A percentile compares a stretch with the other conserved stretches of the same genome.
These are phyloP conservation scores for Paramecium caudatum DNA, from an alignment of 73 alveolate genomes.

Conservation along the genomic window DNA sequence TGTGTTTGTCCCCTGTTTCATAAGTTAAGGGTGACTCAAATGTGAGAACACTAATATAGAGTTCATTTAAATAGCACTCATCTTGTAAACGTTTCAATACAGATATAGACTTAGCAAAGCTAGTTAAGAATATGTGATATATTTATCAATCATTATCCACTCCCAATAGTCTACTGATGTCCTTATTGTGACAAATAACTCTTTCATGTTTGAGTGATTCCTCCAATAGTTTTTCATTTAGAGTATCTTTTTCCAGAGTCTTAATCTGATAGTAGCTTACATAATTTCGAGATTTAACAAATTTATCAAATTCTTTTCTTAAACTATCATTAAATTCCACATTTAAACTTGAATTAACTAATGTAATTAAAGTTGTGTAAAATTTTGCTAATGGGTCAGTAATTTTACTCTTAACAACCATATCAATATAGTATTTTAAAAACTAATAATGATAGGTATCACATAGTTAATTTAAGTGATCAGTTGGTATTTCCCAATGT, in stretches of 20 bases:
- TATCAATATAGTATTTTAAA: conserved; percentile 47
- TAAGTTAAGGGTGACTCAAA: conserved; percentile 24
- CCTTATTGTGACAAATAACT: conserved; percentile 15
- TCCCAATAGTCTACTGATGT: background rate
- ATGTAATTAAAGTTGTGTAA: conserved; percentile 6
- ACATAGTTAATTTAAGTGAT: background rate
- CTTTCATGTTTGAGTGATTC: background rate
- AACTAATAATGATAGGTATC: conserved; percentile 9
- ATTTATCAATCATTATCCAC: background rate
- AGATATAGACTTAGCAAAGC: background rate
- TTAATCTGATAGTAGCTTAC: background rate
- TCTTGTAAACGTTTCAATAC: background rate
- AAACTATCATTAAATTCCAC: background rate
- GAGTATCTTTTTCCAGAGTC: background rate
- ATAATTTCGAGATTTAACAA: background rate
- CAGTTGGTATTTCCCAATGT: conserved; percentile 59
- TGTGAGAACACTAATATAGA: background rate
- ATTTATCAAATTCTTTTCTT: background rate
- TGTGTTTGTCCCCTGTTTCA: conserved; percentile 1
- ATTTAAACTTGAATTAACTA: background rate
- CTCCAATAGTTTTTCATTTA: background rate
- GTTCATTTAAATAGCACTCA: background rate
- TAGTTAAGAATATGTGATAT: background rate
- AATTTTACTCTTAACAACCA: conserved; percentile 25
- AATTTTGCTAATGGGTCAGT: background rate